These are phyloP conservation scores for Fomitopsis pinicola DNA, from an alignment of 1,284 basidiomycete genomes.

Conservation along the genomic window DNA sequence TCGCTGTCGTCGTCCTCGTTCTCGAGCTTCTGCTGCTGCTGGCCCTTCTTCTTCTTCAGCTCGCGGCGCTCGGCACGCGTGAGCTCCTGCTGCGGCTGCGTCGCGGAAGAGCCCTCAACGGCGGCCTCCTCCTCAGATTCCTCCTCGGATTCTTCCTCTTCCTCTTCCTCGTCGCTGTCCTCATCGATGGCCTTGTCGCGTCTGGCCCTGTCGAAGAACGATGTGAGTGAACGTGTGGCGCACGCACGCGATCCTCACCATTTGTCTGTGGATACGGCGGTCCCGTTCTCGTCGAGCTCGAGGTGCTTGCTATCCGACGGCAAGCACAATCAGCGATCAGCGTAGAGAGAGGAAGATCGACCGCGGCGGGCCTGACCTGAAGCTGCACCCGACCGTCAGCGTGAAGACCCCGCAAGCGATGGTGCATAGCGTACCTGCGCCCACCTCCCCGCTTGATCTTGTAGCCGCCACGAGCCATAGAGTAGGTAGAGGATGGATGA, in stretches of 20 bases:
- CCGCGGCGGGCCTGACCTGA: constrained; percentile 20
- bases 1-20: constrained; percentile 28
- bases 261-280: constrained; percentile 49
- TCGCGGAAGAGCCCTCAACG: constrained; percentile 6
- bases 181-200: constrained; percentile 19
- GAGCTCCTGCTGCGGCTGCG: constrained; percentile 21
- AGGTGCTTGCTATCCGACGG: constrained; percentile 48
- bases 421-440: constrained; percentile 32
- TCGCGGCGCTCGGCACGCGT: constrained; percentile 24
- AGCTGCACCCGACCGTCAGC: constrained; percentile 16
- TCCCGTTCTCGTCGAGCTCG: constrained; percentile 55
- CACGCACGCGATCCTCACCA: constrained; percentile 31
- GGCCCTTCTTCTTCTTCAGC: constrained; percentile 24
- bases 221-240: constrained; percentile 2
- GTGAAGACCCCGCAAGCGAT: background rate
- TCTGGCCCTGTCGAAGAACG: constrained; percentile 9
- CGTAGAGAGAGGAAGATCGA: background rate
- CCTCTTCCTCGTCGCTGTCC: constrained; percentile 23
- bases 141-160: constrained; percentile 21
- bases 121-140: constrained; percentile 23
- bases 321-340: constrained; percentile 2
- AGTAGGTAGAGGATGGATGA: background rate
- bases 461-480: constrained; percentile 53
- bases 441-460: constrained; percentile 87
- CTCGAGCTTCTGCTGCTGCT: constrained; percentile 14